Conservation (phyloP, 2,329 filamentous ascomycete species). For the Arthrobotrys musiformis region DNA sequence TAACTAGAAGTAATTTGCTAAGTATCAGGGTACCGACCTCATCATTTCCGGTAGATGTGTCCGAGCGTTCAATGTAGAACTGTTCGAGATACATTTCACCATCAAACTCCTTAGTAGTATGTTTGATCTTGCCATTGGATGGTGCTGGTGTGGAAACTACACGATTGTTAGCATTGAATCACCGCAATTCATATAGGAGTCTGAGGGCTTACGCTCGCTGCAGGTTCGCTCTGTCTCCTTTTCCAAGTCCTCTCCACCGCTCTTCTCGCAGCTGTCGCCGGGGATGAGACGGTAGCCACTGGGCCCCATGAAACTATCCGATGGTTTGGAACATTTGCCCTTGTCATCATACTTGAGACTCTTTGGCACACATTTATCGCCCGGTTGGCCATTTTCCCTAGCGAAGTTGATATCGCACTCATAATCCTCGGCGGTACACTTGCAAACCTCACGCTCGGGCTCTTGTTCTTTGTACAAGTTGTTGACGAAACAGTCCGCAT, state of each 20-base stretch:
- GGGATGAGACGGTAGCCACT: slow-evolving; percentile 95
- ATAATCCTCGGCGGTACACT: slow-evolving; percentile 85
- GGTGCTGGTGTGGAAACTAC: slow-evolving; percentile 65
- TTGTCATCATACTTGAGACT: slow-evolving; percentile 66
- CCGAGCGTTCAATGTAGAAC: slow-evolving; percentile 81
- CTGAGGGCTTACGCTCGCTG: slow-evolving; percentile 67
- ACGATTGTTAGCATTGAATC: slow-evolving; percentile 9
- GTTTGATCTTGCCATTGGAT: slow-evolving; percentile 73
- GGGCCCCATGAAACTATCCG: slow-evolving; percentile 81
- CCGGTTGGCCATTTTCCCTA: slow-evolving; percentile 72
- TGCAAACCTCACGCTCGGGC: slow-evolving; percentile 77
- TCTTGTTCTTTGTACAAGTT: slow-evolving; percentile 82
- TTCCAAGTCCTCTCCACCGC: slow-evolving; percentile 79
- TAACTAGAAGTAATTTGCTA: not conserved
- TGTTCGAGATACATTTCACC: slow-evolving; percentile 66
- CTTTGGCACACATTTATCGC: slow-evolving; percentile 73
- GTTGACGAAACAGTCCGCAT: slow-evolving; percentile 88
- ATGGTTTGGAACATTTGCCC: slow-evolving; percentile 78
- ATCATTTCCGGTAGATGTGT: slow-evolving; percentile 72
- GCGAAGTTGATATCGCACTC: slow-evolving; percentile 96
- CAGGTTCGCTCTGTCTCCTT: slow-evolving; percentile 80
- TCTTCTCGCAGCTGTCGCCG: slow-evolving; percentile 76
- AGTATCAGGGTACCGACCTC: slow-evolving; percentile 67
- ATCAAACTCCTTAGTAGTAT: slow-evolving; percentile 27
- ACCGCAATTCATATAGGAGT: not conserved